A percentile compares a stretch with the other conserved stretches of the same genome.
Conservation (phyloP, 495 filamentous ascomycete species). For the Penicillium odoratum region DNA sequence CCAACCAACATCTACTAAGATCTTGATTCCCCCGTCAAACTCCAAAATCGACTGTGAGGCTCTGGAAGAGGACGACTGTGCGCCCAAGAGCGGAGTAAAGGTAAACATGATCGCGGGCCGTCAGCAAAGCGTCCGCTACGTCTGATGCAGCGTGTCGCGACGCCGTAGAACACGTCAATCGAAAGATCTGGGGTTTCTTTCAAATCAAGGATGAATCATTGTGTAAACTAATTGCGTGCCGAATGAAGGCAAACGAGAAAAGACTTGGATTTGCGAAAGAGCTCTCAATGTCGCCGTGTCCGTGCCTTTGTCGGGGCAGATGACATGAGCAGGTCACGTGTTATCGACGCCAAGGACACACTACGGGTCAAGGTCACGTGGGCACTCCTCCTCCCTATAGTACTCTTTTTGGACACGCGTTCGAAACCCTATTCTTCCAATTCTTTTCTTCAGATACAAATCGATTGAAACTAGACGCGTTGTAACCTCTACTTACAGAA, state of each 20-base stretch:
- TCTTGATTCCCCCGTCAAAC: constrained; percentile 94
- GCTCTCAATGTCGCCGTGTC: background rate
- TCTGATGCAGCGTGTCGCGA: constrained; percentile 12
- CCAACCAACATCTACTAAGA: constrained; percentile 94
- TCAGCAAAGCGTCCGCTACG: constrained; percentile 6
- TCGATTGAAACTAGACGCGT: too few species aligned
- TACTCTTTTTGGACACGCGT: too few species aligned
- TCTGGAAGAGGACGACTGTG: constrained; percentile 72
- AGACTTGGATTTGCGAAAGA: background rate
- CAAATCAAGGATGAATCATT: constrained; percentile 1
- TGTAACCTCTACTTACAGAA: too few species aligned
- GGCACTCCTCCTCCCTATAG: too few species aligned
- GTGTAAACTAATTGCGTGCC: background rate
- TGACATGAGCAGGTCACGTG: background rate
- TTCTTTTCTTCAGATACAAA: too few species aligned
- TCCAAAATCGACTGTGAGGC: constrained; percentile 95
- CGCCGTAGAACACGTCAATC: constrained; percentile 11
- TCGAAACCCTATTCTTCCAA: too few species aligned
- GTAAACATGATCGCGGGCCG: constrained; percentile 71
- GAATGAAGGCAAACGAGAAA: background rate
- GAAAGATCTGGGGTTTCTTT: background rate
- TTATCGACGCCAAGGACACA: background rate
- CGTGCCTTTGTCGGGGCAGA: background rate
- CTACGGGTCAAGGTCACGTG: too few species aligned
- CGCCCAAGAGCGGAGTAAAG: constrained; percentile 89